These are phyloP conservation scores for Citrus reticulata DNA, from an alignment of 345 rosid genomes.

Conservation along the genomic window DNA sequence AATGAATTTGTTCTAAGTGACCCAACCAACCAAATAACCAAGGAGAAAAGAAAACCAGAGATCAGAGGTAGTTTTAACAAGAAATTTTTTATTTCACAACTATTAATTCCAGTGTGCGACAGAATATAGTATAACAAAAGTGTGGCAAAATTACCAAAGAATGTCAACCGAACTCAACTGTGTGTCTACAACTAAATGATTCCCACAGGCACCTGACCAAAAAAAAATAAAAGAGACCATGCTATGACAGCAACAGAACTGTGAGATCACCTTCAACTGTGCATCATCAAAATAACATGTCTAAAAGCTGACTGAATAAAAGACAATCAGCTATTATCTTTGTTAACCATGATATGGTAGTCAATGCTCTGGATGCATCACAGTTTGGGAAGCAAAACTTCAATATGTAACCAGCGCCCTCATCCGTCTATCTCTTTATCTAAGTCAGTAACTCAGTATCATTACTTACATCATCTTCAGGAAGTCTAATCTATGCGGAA, in stretches of 20 bases:
- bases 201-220: neutral
- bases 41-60: neutral
- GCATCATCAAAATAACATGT: constrained; percentile 1
- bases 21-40: neutral
- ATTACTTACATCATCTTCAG: constrained; percentile 19
- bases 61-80: neutral
- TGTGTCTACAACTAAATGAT: constrained; percentile 10
- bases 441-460: constrained; percentile 28
- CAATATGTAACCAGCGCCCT: constrained; percentile 8
- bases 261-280: constrained; percentile 3
- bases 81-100: neutral
- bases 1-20: neutral
- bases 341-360: constrained; percentile 10
- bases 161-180: neutral
- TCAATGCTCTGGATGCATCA: constrained; percentile 6
- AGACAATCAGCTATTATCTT: constrained; percentile 16
- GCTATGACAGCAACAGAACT: neutral
- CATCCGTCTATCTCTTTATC: constrained; percentile 18
- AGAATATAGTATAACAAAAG: neutral
- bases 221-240: neutral
- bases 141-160: constrained; percentile 4
- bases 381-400: neutral
- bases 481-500: constrained; percentile 66
- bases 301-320: constrained; percentile 11
- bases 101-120: neutral